Evolutionary conservation across 2,329 filamentous ascomycete species (phyloP).

Genomic region (Stagonosporopsis tanaceti): DNA sequence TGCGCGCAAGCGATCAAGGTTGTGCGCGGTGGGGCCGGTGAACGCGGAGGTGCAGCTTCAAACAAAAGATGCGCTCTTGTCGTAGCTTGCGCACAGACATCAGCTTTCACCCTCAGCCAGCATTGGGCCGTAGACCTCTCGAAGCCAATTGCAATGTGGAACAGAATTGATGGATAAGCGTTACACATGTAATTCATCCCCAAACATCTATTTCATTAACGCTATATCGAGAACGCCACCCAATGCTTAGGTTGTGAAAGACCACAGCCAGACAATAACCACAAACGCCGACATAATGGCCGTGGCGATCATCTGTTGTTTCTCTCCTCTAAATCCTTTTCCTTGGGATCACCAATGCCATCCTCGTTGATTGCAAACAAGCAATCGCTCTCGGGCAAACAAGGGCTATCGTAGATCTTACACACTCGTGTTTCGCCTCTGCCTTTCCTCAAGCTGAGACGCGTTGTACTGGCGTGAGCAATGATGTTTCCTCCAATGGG

Average conservation of each 20-base stretch:
- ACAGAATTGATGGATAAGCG: background rate
- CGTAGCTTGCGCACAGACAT: slow-evolving; percentile 29
- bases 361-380: slow-evolving; percentile 97
- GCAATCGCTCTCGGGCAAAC: slow-evolving; percentile 94
- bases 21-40: slow-evolving; percentile 28
- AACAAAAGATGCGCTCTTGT: slow-evolving; percentile 41
- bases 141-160: background rate
- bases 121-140: background rate
- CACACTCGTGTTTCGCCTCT: slow-evolving; percentile 94
- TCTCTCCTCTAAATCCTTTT: slow-evolving; percentile 88
- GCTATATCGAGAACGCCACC: slow-evolving; percentile 20
- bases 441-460: slow-evolving; percentile 94
- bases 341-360: slow-evolving; percentile 92
- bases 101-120: background rate
- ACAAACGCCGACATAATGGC: background rate
- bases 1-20: slow-evolving; percentile 14
- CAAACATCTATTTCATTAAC: slow-evolving; percentile 16
- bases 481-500: slow-evolving; percentile 99
- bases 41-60: slow-evolving; percentile 35
- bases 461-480: slow-evolving; percentile 93
- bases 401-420: slow-evolving; percentile 99
- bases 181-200: background rate
- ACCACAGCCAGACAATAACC: background rate
- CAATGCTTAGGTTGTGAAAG: slow-evolving; percentile 22
- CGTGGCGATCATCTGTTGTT: slow-evolving; percentile 28